Conservation (phyloP, 1,284 basidiomycete species). For the Pascua sp. region DNA sequence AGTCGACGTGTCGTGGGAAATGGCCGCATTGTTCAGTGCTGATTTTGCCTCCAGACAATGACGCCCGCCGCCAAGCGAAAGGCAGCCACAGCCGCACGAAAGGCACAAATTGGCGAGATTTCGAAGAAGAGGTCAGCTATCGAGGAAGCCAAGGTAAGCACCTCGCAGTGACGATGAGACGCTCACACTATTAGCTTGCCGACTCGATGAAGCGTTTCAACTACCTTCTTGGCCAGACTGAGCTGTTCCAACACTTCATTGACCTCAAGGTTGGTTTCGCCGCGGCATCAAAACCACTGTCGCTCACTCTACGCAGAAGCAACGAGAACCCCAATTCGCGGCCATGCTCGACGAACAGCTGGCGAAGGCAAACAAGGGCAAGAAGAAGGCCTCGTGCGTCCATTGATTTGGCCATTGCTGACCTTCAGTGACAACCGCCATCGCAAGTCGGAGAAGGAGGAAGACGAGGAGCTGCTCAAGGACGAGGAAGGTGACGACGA, state of each 20-base stretch:
- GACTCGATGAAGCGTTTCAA: conserved; percentile 94
- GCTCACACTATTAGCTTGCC: conserved; percentile 59
- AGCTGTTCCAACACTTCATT: conserved; percentile 92
- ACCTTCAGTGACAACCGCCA: conserved; percentile 66
- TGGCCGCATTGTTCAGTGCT: neutral
- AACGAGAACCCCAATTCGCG: conserved; percentile 91
- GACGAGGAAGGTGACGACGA: conserved; percentile 77
- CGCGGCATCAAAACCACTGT: too few relatives aligned
- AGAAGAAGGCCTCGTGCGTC: conserved; percentile 66
- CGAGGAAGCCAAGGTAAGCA: conserved; percentile 46
- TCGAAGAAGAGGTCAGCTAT: conserved; percentile 41
- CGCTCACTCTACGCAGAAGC: conserved; percentile 56
- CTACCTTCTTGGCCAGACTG: conserved; percentile 90
- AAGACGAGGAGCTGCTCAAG: conserved; percentile 90
- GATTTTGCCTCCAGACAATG: conserved; percentile 4
- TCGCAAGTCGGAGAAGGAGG: conserved; percentile 95
- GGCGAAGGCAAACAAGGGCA: conserved; percentile 67
- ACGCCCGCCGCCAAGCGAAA: conserved; percentile 40
- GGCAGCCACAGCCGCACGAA: conserved; percentile 38
- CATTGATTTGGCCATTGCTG: neutral
- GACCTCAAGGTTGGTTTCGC: conserved; percentile 71
- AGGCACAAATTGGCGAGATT: conserved; percentile 43
- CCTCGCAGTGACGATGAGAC: neutral
- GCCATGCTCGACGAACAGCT: conserved; percentile 69
- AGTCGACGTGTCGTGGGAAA: neutral